A percentile compares a stretch with the other conserved stretches of the same genome.
phyloP scores from a whole-genome alignment of 345 rosid genomes.

The Noccaea bulbosa region DNA sequence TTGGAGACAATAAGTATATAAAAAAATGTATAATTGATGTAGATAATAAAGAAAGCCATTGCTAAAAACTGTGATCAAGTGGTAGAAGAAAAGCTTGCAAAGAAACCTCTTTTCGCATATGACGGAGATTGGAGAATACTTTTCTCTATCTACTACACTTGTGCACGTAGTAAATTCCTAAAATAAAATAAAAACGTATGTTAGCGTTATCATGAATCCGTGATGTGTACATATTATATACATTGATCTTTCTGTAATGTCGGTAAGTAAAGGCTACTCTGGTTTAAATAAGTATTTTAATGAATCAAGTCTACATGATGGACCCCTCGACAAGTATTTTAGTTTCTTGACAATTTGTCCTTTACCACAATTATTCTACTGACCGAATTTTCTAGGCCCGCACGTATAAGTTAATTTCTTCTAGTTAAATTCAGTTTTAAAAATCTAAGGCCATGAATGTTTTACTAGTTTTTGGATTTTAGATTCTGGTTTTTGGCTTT shows the following conservation, averaged over 20 bases:
- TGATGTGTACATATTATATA: conserved; percentile 19
- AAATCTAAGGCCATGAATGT: too few relatives aligned
- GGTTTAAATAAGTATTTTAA: not conserved
- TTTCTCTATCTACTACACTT: conserved; percentile 32
- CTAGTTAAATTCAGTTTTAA: too few relatives aligned
- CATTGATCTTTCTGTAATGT: conserved; percentile 5
- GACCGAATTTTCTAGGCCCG: not conserved
- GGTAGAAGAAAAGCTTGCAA: conserved; percentile 10
- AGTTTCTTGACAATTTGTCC: not conserved
- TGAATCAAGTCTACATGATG: not conserved
- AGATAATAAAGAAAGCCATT: conserved; percentile 37
- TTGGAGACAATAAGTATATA: not conserved
- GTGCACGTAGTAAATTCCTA: conserved; percentile 25
- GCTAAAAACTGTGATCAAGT: conserved; percentile 17
- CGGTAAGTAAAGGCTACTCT: conserved; percentile 16
- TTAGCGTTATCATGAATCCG: conserved; percentile 15
- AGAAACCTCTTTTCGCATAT: conserved; percentile 1
- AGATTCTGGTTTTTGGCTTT: too few relatives aligned
- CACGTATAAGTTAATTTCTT: not conserved
- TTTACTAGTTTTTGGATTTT: too few relatives aligned
- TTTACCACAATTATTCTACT: not conserved
- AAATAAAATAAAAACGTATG: not conserved
- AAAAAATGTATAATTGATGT: not conserved
- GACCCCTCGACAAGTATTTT: not conserved
- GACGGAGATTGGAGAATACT: conserved; percentile 20